phyloP scores from a whole-genome alignment of 352 stramenopile genomes.

The Albugo candida region DNA sequence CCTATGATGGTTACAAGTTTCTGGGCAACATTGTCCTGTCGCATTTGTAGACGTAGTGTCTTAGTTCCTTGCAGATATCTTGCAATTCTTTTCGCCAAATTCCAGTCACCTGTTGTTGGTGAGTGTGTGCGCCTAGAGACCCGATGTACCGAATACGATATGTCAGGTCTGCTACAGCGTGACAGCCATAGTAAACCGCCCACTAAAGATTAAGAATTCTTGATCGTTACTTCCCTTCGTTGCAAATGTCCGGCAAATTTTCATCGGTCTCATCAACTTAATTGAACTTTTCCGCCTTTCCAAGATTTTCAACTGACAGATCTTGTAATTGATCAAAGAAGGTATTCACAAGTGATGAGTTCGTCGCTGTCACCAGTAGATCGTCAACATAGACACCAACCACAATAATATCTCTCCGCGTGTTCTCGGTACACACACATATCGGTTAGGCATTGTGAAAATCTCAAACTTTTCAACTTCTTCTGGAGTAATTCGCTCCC shows the following conservation, averaged over 20 bases:
- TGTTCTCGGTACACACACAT: not conserved
- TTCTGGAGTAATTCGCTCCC: slow-evolving; percentile 2
- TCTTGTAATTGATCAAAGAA: not conserved
- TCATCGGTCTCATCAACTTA: no score
- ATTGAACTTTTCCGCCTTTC: not conserved
- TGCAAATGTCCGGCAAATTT: not conserved
- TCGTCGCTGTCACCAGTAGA: not conserved
- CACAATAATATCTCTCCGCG: not conserved
- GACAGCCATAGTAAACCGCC: not conserved
- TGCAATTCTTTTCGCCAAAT: no score
- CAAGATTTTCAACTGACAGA: not conserved
- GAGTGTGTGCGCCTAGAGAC: not conserved
- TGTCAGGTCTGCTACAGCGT: not conserved
- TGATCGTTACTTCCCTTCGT: not conserved
- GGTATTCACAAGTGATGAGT: not conserved
- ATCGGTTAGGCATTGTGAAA: not conserved
- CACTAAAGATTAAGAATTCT: not conserved
- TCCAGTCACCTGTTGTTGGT: not conserved
- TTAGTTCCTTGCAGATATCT: no score
- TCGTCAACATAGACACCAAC: not conserved
- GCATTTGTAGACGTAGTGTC: no score
- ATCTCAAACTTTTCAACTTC: not conserved
- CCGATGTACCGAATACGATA: not conserved
- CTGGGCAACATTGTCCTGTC: no score
- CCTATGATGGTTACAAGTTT: no score